These are phyloP conservation scores for Chrysanthemum seticuspe DNA, from an alignment of 129 eudicot species.

Conservation along the genomic window DNA sequence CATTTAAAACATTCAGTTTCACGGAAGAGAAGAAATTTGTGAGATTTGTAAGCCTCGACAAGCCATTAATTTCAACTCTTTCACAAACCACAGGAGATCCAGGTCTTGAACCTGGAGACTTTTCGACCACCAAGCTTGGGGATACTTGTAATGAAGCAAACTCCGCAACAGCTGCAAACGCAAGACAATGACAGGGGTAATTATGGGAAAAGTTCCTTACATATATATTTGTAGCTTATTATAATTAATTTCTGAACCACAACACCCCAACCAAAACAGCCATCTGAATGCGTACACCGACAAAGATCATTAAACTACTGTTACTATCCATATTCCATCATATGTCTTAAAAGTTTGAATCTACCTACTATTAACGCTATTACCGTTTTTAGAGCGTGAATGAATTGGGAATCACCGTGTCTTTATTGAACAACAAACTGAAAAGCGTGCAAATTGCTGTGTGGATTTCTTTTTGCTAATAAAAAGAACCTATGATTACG, in stretches of 20 bases:
- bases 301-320: no score
- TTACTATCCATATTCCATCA: no score
- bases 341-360: no score
- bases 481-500: neutral
- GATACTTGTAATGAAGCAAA: constrained; percentile 45
- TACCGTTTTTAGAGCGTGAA: no score
- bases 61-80: constrained; percentile 72
- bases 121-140: constrained; percentile 60
- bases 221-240: constrained; percentile 2
- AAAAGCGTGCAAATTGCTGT: no score
- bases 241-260: neutral
- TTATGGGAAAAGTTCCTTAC: constrained; percentile 13
- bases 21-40: constrained; percentile 63
- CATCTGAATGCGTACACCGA: neutral
- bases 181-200: constrained; percentile 16
- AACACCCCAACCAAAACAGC: neutral
- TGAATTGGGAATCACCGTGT: no score
- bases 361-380: no score
- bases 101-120: constrained; percentile 74
- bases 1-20: constrained; percentile 54
- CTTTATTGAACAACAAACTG: no score
- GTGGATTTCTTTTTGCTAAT: neutral
- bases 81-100: constrained; percentile 61
- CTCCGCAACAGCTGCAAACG: constrained; percentile 61
- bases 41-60: constrained; percentile 65